A percentile compares a stretch with the other conserved stretches of the same genome.
Evolutionary conservation across 2,329 filamentous ascomycete genomes (phyloP).

Genomic region (Cercospora citrullina): DNA sequence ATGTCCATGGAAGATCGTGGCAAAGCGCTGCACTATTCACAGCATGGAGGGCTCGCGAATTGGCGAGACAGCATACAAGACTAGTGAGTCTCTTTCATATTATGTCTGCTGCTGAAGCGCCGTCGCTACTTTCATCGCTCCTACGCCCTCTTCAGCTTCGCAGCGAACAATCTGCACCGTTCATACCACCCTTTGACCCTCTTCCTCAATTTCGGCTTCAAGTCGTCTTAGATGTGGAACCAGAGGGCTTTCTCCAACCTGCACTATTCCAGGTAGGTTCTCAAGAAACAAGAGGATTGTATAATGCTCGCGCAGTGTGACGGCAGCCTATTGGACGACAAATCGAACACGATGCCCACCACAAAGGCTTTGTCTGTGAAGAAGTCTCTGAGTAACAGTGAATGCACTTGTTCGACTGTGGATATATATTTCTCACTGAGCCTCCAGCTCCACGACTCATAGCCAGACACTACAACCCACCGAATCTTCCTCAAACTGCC

Average conservation of each 20-base stretch:
- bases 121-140: constrained; percentile 8
- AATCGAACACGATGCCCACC: not conserved
- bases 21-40: constrained; percentile 25
- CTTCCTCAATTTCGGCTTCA: constrained; percentile 4
- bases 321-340: not conserved
- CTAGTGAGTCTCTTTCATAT: not conserved
- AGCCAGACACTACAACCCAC: not conserved
- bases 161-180: constrained; percentile 11
- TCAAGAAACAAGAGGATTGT: not conserved
- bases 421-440: not conserved
- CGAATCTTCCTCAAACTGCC: not conserved
- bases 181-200: constrained; percentile 12
- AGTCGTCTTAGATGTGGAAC: not conserved
- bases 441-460: not conserved
- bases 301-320: constrained; percentile 35
- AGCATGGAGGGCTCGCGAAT: constrained; percentile 20
- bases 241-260: too few species aligned
- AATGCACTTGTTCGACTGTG: not conserved
- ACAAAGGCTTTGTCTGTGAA: not conserved
- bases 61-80: constrained; percentile 9
- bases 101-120: not conserved
- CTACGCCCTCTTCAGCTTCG: constrained; percentile 12
- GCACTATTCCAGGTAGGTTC: not conserved
- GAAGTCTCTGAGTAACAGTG: not conserved
- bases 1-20: constrained; percentile 28